Evolutionary conservation across 495 filamentous ascomycete genomes (phyloP).

Genomic region (Aspergillus sclerotiicarbonarius): DNA sequence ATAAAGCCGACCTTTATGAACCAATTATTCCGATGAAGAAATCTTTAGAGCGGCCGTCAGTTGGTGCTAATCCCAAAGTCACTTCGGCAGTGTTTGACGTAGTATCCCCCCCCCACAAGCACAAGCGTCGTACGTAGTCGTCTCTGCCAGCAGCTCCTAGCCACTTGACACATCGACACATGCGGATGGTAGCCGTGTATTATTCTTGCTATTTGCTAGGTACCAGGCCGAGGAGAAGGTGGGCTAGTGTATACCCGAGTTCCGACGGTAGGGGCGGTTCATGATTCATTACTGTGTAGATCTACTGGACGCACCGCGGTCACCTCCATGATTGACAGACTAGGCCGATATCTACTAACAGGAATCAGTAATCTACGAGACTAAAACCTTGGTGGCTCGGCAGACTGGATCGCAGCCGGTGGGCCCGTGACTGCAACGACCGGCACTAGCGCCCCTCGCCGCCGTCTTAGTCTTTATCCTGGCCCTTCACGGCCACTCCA

Average conservation of each 20-base stretch:
- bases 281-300: neutral
- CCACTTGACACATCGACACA: constrained; percentile 1
- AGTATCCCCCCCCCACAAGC: neutral
- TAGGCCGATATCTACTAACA: neutral
- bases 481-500: neutral
- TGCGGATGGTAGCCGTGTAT: too few relatives aligned
- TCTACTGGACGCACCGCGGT: neutral
- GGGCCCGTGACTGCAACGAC: neutral
- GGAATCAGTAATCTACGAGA: neutral
- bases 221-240: too few relatives aligned
- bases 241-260: neutral
- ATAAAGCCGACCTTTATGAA: neutral
- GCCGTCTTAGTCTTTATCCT: neutral
- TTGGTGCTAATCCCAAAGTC: neutral
- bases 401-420: neutral
- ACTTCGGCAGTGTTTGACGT: neutral
- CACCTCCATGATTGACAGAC: neutral
- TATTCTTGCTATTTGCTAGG: too few relatives aligned
- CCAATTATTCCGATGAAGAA: neutral
- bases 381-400: neutral
- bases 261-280: neutral
- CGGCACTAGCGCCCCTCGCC: neutral
- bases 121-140: neutral
- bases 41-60: neutral
- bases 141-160: neutral